Evolutionary conservation across 2,329 filamentous ascomycete species (phyloP).

Genomic region (Beauveria rudraprayagi): DNA sequence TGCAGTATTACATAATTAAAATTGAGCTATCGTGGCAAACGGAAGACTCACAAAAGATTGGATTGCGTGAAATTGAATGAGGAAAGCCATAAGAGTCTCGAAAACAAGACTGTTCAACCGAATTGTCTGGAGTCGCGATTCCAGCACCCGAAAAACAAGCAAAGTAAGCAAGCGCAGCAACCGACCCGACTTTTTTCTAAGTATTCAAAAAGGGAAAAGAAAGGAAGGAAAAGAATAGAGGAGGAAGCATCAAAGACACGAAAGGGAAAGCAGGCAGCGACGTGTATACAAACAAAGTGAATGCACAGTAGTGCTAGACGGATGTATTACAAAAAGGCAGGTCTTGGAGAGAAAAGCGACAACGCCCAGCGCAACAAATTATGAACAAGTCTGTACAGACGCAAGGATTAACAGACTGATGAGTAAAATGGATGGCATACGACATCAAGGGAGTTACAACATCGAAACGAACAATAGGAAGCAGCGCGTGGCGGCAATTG

Average conservation of each 20-base stretch:
- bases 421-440: neutral
- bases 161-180: too few species aligned
- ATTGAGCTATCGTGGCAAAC: slow-evolving; percentile 3
- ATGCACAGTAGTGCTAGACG: neutral
- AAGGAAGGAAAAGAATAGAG: too few species aligned
- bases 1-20: slow-evolving; percentile 5
- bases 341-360: neutral
- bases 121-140: neutral
- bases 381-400: neutral
- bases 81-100: neutral
- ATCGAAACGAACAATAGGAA: neutral
- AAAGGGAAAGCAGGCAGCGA: too few species aligned
- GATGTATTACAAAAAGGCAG: too few species aligned
- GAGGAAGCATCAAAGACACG: too few species aligned
- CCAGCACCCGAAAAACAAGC: neutral
- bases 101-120: neutral
- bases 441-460: neutral
- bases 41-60: neutral
- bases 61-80: neutral
- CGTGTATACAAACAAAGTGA: neutral
- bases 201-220: too few species aligned
- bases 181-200: too few species aligned
- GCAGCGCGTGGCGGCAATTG: neutral
- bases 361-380: too few species aligned
- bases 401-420: neutral